Base-by-base conservation (phyloP, 2,329 filamentous ascomycete species). In the Colletotrichum abscissum region DNA sequence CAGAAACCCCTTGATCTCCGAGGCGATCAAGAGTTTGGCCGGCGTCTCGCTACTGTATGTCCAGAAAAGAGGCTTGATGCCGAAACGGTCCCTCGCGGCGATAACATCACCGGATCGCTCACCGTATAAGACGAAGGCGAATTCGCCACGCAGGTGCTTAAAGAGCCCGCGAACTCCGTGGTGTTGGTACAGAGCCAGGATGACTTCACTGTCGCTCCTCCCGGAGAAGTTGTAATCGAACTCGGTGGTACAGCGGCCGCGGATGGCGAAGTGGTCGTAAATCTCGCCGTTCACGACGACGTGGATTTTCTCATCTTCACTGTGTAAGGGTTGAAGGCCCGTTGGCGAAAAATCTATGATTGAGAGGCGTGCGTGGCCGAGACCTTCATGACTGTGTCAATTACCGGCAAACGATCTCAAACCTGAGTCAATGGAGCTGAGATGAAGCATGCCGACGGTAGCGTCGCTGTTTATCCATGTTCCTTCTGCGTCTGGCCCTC, bases 41-140 rank as follows among this genome's bases (percentile, higher is more conserved):
- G 22, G 60, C 42, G 28, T 9, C 19, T 30, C 46, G 12, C 3
- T 30, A 3, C 6, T 12, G 16, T 16, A 28, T 0, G 86, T 88
- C 79, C 85, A 90, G 67, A 87, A 86, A 12, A 90, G 80, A 1
- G 88, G 87, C 77, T 90, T 90, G 76, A 90, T 87, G 4, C 88
- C 89, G 77, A 85, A 90, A 0, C 88, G 84, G 77, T 90, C 88
- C n/a, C 88, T 79, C 1, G 81, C 87, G 0, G 85, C 86, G 38
- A 90, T 78, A 33, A 89, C 80, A 0, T 82, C 69, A n/a, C 35
- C 26, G 19, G 22, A 16, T 67, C 83, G 77, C 3, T 78, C 77
- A 73, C 90, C 88, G 67, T 85, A 88, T 1, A 90, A 76, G n/a
- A 87, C 84, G 22, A 89, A 80, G 1, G 88, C 83, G 74, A 90